A percentile compares a stretch with the other conserved stretches of the same genome.
These are phyloP conservation scores for Candida glaebosa DNA, from an alignment of 805 yeast genomes.

Conservation along the genomic window DNA sequence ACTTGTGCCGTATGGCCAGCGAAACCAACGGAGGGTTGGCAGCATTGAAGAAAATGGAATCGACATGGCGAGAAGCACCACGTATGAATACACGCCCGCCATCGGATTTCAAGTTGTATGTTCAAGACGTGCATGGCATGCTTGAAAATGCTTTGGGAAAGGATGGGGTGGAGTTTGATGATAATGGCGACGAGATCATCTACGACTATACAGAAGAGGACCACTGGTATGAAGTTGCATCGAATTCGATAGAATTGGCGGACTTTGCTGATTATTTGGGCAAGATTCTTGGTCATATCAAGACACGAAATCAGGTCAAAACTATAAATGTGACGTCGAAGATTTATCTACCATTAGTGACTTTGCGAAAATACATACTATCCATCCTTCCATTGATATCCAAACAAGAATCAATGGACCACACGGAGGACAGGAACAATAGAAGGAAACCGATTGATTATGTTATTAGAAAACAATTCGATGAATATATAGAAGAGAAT, in stretches of 20 bases:
- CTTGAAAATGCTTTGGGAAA: conserved; percentile 22
- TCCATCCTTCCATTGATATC: conserved; percentile 24
- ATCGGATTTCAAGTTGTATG: conserved; percentile 36
- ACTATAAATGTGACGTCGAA: conserved; percentile 11
- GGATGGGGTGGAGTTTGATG: conserved; percentile 35
- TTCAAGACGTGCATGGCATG: conserved; percentile 36
- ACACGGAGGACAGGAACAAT: conserved; percentile 11
- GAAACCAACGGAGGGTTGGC: conserved; percentile 33
- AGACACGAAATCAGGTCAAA: conserved; percentile 7
- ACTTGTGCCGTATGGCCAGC: conserved; percentile 34
- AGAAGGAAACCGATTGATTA: conserved; percentile 19
- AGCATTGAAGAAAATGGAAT: conserved; percentile 31
- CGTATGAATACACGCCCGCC: conserved; percentile 12
- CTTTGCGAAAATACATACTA: conserved; percentile 27
- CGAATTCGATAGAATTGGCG: conserved; percentile 23
- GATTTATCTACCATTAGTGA: conserved; percentile 23
- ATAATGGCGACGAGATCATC: conserved; percentile 25
- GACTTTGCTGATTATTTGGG: conserved; percentile 23
- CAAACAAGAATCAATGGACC: conserved; percentile 19
- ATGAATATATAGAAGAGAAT: conserved; percentile 12
- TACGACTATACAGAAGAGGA: conserved; percentile 8
- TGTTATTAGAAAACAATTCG: conserved; percentile 13
- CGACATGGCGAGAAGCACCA: conserved; percentile 13
- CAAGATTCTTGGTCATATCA: conserved; percentile 16
- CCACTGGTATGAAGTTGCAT: conserved; percentile 37